A percentile compares a stretch with the other conserved stretches of the same genome.
Evolutionary conservation across 1,284 basidiomycete species (phyloP).

Genomic region (Golubevia pallescens): DNA sequence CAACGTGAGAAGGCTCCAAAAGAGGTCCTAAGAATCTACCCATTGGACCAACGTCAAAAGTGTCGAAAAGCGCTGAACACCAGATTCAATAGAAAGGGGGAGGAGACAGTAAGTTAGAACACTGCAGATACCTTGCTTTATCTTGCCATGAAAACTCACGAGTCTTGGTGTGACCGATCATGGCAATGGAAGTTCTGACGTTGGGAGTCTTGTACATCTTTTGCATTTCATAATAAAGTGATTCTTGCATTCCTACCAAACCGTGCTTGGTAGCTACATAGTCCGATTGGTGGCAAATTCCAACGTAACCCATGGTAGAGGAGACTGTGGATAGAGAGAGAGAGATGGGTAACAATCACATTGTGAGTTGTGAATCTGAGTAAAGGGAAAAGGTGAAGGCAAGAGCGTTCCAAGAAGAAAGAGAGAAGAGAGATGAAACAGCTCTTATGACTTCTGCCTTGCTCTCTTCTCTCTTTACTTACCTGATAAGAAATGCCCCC

Average conservation of each 20-base stretch:
- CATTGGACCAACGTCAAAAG: constrained; percentile 9
- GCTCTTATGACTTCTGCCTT: no score
- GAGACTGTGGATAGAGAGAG: no score
- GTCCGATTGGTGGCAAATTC: constrained; percentile 14
- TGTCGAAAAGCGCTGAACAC: constrained; percentile 7
- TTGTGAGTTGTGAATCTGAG: no score
- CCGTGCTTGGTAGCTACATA: constrained; percentile 19
- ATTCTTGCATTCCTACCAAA: constrained; percentile 20
- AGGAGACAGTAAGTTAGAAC: neutral
- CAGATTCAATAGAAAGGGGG: neutral
- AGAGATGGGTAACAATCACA: no score
- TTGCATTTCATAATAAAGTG: constrained; percentile 19
- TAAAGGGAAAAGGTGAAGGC: no score
- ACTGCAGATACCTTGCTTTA: no score
- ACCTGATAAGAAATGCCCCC: constrained; percentile 14
- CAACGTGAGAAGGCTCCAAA: constrained; percentile 10
- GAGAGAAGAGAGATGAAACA: no score
- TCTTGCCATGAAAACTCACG: neutral
- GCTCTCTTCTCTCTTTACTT: no score
- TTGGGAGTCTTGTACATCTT: constrained; percentile 17
- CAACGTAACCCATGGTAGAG: constrained; percentile 14
- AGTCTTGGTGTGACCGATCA: constrained; percentile 15
- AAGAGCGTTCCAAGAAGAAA: no score
- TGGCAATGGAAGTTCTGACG: constrained; percentile 12
- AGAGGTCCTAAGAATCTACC: constrained; percentile 13